Conservation (phyloP, 2,329 filamentous ascomycete species). For the Cladosporium halotolerans region DNA sequence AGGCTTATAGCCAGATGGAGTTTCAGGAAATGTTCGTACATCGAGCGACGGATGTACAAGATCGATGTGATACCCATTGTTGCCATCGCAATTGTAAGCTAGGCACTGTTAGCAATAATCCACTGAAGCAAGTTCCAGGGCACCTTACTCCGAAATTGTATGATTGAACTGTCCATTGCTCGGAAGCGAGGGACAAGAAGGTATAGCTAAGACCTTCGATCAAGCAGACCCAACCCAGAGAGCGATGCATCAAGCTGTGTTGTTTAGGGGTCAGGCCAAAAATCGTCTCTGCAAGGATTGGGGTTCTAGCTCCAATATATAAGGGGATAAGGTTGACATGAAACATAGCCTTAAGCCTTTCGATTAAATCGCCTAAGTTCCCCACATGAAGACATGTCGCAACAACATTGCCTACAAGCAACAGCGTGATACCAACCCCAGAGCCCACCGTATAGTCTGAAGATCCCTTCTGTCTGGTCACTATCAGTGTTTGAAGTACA, state of each 20-base stretch:
- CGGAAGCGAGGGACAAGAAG: neutral
- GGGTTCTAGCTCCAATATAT: neutral
- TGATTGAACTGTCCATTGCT: neutral
- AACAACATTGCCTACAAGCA: neutral
- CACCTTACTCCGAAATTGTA: neutral
- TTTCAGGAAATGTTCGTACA: neutral
- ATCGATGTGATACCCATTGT: neutral
- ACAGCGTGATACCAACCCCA: neutral
- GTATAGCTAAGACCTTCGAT: neutral
- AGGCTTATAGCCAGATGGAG: neutral
- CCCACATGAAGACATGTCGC: neutral
- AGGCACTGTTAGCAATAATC: neutral
- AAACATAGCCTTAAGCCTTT: neutral
- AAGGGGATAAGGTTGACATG: neutral
- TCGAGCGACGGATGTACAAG: neutral
- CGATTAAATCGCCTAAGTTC: neutral
- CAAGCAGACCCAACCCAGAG: neutral
- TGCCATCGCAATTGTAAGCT: neutral
- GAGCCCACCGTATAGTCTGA: neutral
- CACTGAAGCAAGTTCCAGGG: neutral
- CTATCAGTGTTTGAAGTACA: neutral
- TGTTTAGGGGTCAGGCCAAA: neutral
- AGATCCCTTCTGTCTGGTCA: neutral
- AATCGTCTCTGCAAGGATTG: neutral
- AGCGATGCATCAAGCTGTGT: neutral